phyloP scores from a whole-genome alignment of 306 rosid genomes.

The Dryas drummondii region DNA sequence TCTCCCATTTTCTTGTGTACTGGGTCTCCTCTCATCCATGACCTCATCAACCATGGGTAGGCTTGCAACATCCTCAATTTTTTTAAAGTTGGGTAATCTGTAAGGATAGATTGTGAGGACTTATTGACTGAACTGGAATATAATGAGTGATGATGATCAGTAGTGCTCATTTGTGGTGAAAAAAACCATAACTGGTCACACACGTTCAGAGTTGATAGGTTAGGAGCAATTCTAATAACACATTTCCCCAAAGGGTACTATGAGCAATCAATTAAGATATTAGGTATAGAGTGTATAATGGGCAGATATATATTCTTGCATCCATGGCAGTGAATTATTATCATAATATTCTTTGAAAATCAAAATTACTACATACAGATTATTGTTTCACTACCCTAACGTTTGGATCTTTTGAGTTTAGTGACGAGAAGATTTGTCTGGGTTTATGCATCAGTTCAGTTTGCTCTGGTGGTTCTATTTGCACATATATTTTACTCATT shows the following conservation, averaged over 20 bases:
- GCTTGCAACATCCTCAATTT: slow-evolving; percentile 24
- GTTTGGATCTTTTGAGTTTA: slow-evolving; percentile 30
- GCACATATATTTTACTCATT: slow-evolving; percentile 81
- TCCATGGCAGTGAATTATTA: slow-evolving; percentile 5
- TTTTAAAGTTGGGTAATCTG: slow-evolving; percentile 3
- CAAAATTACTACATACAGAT: not conserved
- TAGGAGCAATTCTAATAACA: not conserved
- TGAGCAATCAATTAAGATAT: slow-evolving; percentile 1
- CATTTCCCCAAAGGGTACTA: no score
- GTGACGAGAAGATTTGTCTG: slow-evolving; percentile 79
- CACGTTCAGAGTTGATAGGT: not conserved
- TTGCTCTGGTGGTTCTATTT: slow-evolving; percentile 77
- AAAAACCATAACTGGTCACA: not conserved
- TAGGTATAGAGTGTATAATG: slow-evolving; percentile 13
- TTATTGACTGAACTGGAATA: not conserved
- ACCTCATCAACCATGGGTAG: slow-evolving; percentile 96
- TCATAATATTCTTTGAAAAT: not conserved
- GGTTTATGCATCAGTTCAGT: slow-evolving; percentile 80
- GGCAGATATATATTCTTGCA: slow-evolving; percentile 11
- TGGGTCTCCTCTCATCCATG: slow-evolving; percentile 88
- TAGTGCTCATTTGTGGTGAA: not conserved
- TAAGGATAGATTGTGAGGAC: not conserved
- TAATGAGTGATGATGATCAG: not conserved
- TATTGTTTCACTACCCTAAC: slow-evolving; percentile 17
- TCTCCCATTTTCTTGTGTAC: slow-evolving; percentile 92